These are phyloP conservation scores for Rhododendron henanense DNA, from an alignment of 148 eudicot genomes.

Conservation along the genomic window DNA sequence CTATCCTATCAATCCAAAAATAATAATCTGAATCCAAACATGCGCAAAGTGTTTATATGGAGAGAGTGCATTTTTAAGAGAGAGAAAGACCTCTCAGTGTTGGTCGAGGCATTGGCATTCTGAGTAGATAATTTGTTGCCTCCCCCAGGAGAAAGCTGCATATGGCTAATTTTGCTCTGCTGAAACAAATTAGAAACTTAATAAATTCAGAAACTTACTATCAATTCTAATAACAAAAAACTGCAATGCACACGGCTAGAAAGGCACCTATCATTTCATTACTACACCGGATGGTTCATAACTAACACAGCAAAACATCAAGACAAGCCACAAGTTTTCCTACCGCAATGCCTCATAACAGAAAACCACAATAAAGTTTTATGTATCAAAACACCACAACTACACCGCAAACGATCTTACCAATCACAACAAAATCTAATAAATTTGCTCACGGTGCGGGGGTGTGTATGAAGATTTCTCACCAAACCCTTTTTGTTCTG, in stretches of 20 bases:
- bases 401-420: neutral
- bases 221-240: neutral
- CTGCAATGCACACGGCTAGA: neutral
- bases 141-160: slow-evolving; percentile 28
- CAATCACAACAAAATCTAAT: neutral
- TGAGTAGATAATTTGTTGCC: slow-evolving; percentile 12
- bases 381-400: neutral
- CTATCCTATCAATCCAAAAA: no score
- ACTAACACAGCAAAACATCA: neutral
- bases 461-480: neutral
- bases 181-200: neutral
- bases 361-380: neutral
- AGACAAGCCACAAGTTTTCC: neutral
- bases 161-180: slow-evolving; percentile 31
- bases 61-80: neutral
- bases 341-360: neutral
- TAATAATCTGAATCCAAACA: neutral
- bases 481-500: neutral
- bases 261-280: neutral
- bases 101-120: slow-evolving; percentile 14
- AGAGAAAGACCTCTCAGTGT: slow-evolving; percentile 23
- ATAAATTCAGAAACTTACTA: neutral
- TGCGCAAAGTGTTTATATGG: neutral
- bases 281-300: neutral
- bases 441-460: neutral